Evolutionary conservation across 768 basidiomycete species (phyloP), one percentile per base, ranked within the genome.

Genomic region (Suillus bovinus): DNA sequence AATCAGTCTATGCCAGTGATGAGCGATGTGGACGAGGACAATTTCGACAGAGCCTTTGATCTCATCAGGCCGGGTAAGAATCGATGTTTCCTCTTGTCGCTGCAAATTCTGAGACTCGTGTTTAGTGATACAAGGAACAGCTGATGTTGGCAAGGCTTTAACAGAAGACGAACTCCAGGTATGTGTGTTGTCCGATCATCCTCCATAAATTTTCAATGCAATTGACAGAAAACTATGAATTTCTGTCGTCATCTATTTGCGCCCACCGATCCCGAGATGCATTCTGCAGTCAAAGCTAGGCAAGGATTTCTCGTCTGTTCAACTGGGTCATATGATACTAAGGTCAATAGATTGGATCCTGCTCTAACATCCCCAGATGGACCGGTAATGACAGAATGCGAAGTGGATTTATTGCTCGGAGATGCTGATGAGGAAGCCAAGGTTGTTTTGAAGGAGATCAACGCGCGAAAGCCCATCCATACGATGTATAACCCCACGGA

Each of bases 1-100:
- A 79, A 85, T 4, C 86, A 88, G 67, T 78, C 76, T 49, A 75
- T 73, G 11, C 80, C 82, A 64, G 79, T 88, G 5, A 46, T 46
- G 44, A 46, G n/a, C n/a, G 44, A 46, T 22, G n/a, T 46, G 44
- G 22, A 46, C 5, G 46, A 47, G 46, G 24, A 47, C 24, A 47
- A 47, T 27, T 47, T 47, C 9, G 46, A 47, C 14, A 47, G 46
- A 27, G 46, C 46, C 6, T 47, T 47, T 14, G 14, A 27, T 47
- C 46, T 47, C 5, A 47, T 47, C 46, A 47, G 24, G 24, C 46
- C 46, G 14, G 46, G 46, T 47, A 7, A 47, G 46, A 47, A 16
- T 47, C 14, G 6, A 16, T 47, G 7, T 16, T 47, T 27, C 7
- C 8, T 27, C 7, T 14, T 9, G 7, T 47, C 14, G 4, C 46